Evolutionary conservation across 2,329 filamentous ascomycete species (phyloP).

Genomic region (Microcyclosporella mali): DNA sequence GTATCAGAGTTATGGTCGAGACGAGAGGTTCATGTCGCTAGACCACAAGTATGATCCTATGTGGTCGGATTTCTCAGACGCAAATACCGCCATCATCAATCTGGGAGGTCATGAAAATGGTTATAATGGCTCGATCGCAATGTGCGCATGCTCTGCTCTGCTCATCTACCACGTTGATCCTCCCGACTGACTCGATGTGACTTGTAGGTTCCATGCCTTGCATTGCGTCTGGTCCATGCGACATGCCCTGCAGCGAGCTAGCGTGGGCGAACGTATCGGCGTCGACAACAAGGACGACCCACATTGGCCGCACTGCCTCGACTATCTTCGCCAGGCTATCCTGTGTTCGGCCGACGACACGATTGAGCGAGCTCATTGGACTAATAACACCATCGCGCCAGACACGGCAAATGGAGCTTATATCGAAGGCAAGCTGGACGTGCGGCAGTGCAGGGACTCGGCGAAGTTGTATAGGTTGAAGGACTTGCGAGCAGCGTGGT

Average conservation of each 20-base stretch:
- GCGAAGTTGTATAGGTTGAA: constrained; percentile 6
- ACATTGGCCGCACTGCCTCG: constrained; percentile 11
- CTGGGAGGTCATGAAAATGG: too few species aligned
- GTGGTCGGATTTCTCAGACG: constrained; percentile 7
- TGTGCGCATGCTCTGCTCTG: constrained; percentile 2
- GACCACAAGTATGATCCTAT: constrained; percentile 12
- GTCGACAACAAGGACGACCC: constrained; percentile 8
- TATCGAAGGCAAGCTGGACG: constrained; percentile 9
- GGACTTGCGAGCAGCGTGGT: too few species aligned
- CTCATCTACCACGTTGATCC: not conserved
- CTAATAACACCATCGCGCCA: constrained; percentile 1
- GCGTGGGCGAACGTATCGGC: constrained; percentile 6
- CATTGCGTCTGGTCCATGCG: constrained; percentile 11
- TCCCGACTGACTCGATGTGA: not conserved
- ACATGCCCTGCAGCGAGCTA: constrained; percentile 7
- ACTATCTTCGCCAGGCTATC: constrained; percentile 7
- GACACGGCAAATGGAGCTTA: constrained; percentile 3
- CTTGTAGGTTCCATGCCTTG: constrained; percentile 9
- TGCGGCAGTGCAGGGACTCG: constrained; percentile 11
- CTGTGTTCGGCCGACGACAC: constrained; percentile 10
- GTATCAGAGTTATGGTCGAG: constrained; percentile 2
- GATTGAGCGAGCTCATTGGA: constrained; percentile 9
- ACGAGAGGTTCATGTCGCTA: constrained; percentile 7
- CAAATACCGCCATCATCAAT: not conserved
- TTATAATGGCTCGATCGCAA: constrained; percentile 6